Percentiles rank a stretch among this genome's conserved stretches.
phyloP scores from a whole-genome alignment of 345 rosid species.

The Schrenkiella parvula region DNA sequence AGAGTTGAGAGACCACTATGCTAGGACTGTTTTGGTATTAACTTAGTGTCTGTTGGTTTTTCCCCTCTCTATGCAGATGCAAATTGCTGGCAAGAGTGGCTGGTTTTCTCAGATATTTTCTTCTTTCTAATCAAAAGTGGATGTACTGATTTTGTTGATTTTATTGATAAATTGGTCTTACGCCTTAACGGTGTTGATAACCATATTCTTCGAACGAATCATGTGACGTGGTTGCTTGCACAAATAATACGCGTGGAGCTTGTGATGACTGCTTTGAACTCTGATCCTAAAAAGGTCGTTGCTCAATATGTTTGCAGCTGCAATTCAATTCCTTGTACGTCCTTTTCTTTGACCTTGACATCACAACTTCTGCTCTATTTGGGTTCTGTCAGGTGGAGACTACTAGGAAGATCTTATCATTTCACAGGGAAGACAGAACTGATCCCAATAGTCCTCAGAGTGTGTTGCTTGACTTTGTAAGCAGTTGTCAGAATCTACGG shows the following conservation, averaged over 20 bases:
- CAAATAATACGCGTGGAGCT: constrained; percentile 82
- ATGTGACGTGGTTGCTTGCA: constrained; percentile 94
- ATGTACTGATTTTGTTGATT: constrained; percentile 93
- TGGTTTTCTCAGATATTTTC: constrained; percentile 89
- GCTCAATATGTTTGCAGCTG: constrained; percentile 11
- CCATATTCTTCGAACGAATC: constrained; percentile 89
- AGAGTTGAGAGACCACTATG: constrained; percentile 4
- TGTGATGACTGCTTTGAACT: constrained; percentile 71
- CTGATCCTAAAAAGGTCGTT: constrained; percentile 82
- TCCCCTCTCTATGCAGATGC: constrained; percentile 52
- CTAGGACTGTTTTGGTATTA: constrained; percentile 18
- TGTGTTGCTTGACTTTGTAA: constrained; percentile 91
- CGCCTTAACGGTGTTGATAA: constrained; percentile 67
- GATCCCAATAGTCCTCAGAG: constrained; percentile 94
- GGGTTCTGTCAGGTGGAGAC: constrained; percentile 72
- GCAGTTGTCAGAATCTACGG: constrained; percentile 93
- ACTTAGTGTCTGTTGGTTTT: constrained; percentile 24
- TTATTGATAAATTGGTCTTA: constrained; percentile 84
- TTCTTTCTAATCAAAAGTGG: constrained; percentile 87
- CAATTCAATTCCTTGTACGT: neutral
- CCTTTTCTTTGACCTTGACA: constrained; percentile 12
- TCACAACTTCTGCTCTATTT: constrained; percentile 27
- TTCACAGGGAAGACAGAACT: constrained; percentile 92
- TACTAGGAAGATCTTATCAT: constrained; percentile 77
- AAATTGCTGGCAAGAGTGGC: constrained; percentile 99